A percentile compares a stretch with the other conserved stretches of the same genome.
These are phyloP conservation scores for Kandelia obovata DNA, from an alignment of 345 rosid species.

Conservation along the genomic window DNA sequence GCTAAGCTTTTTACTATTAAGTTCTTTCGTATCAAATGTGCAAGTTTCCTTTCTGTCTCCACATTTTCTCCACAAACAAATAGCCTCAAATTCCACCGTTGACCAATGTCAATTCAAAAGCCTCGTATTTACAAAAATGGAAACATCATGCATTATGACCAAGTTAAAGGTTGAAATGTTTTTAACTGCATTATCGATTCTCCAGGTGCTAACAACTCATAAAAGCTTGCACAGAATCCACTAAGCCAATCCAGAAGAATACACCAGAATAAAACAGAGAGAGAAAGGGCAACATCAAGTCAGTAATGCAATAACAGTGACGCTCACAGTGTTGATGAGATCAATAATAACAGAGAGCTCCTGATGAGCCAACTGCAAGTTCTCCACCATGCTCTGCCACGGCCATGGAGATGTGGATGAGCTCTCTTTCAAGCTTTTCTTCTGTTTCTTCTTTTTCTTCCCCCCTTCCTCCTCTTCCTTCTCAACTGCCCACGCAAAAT, in stretches of 20 bases:
- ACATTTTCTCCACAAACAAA: not conserved
- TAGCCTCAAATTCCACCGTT: constrained; percentile 2
- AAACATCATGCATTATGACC: not conserved
- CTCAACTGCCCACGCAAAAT: constrained; percentile 92
- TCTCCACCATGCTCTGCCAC: constrained; percentile 93
- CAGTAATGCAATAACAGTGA: not conserved
- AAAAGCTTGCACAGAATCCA: not conserved
- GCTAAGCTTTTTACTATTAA: not conserved
- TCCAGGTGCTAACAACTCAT: not conserved
- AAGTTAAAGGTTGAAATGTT: not conserved
- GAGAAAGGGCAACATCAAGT: not conserved
- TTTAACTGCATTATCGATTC: not conserved
- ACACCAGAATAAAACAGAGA: not conserved
- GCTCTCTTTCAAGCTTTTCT: constrained; percentile 60
- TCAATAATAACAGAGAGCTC: constrained; percentile 84
- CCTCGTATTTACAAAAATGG: constrained; percentile 1
- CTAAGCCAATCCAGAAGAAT: not conserved
- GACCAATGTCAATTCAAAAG: constrained; percentile 1
- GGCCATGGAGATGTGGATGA: constrained; percentile 44
- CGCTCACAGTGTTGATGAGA: constrained; percentile 82
- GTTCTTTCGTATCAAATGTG: not conserved
- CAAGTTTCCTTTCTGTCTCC: not conserved
- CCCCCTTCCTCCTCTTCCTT: constrained; percentile 46
- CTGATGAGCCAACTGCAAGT: constrained; percentile 84
- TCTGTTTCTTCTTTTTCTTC: constrained; percentile 51